These are phyloP conservation scores for Cystofilobasidium capitatum DNA, from an alignment of 768 basidiomycete species.

Conservation along the genomic window DNA sequence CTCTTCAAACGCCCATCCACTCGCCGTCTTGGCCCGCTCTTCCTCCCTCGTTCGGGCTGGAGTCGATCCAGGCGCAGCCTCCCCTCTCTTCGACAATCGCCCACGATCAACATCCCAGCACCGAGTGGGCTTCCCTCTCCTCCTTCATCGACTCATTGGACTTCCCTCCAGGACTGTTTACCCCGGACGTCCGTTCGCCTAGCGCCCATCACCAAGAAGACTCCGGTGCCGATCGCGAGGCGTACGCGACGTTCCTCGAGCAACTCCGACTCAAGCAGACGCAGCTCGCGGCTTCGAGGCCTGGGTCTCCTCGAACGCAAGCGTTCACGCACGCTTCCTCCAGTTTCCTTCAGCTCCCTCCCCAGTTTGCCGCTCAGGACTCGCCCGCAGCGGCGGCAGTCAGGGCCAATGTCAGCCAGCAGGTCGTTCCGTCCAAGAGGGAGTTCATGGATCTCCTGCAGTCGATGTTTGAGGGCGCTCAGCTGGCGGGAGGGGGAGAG, in stretches of 20 bases:
- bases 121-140: neutral
- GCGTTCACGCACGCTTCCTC: conserved; percentile 3
- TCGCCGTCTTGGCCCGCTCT: neutral
- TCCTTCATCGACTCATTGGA: conserved; percentile 1
- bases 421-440: neutral
- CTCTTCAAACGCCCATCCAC: neutral
- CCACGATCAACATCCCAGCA: neutral
- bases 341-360: neutral
- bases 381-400: neutral
- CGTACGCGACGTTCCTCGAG: neutral
- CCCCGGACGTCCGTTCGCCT: neutral
- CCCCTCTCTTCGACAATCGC: neutral
- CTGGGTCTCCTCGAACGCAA: neutral
- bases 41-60: neutral
- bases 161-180: neutral
- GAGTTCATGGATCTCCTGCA: conserved; percentile 11
- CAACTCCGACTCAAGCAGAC: conserved; percentile 5
- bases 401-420: neutral
- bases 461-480: conserved; percentile 16
- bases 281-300: neutral
- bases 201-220: neutral
- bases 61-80: neutral
- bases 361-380: neutral
- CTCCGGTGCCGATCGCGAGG: neutral
- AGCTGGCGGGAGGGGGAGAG: conserved; percentile 4